phyloP scores from a whole-genome alignment of 768 basidiomycete species.

The Agaricus subrufescens region DNA sequence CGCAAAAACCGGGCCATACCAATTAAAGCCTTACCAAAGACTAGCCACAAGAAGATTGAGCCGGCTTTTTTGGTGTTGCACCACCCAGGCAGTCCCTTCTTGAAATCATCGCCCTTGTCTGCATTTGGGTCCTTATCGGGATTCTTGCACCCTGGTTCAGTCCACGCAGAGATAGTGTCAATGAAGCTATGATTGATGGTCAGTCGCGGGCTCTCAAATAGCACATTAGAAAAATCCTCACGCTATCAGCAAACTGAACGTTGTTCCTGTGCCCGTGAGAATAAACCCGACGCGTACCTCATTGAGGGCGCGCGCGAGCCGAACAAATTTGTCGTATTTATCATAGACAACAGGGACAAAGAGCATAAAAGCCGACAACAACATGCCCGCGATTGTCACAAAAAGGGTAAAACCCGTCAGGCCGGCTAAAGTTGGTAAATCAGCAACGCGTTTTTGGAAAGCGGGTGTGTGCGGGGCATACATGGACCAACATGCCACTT shows the following conservation, averaged over 20 bases:
- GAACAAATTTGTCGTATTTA: constrained; percentile 77
- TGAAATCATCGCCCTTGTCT: constrained; percentile 59
- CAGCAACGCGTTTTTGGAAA: constrained; percentile 8
- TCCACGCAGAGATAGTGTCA: constrained; percentile 82
- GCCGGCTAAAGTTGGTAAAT: constrained; percentile 53
- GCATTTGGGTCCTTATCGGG: constrained; percentile 78
- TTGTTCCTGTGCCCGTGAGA: constrained; percentile 65
- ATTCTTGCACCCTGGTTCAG: constrained; percentile 86
- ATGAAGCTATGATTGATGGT: constrained; percentile 46
- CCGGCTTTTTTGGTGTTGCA: constrained; percentile 92
- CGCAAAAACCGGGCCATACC: not conserved
- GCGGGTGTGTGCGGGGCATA: constrained; percentile 34
- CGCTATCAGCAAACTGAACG: constrained; percentile 71
- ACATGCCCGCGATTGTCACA: constrained; percentile 65
- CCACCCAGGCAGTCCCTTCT: constrained; percentile 69
- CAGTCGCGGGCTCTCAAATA: constrained; percentile 4
- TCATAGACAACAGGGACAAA: constrained; percentile 76
- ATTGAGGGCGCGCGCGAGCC: constrained; percentile 74
- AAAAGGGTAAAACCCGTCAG: constrained; percentile 85
- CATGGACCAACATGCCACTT: constrained; percentile 84
- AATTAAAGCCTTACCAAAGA: constrained; percentile 51
- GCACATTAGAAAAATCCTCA: constrained; percentile 33
- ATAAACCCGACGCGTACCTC: constrained; percentile 84
- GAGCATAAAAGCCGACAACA: constrained; percentile 71
- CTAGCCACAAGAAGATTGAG: constrained; percentile 85